Base-by-base conservation (phyloP, 345 rosid genomes). In the Jatropha curcas region DNA sequence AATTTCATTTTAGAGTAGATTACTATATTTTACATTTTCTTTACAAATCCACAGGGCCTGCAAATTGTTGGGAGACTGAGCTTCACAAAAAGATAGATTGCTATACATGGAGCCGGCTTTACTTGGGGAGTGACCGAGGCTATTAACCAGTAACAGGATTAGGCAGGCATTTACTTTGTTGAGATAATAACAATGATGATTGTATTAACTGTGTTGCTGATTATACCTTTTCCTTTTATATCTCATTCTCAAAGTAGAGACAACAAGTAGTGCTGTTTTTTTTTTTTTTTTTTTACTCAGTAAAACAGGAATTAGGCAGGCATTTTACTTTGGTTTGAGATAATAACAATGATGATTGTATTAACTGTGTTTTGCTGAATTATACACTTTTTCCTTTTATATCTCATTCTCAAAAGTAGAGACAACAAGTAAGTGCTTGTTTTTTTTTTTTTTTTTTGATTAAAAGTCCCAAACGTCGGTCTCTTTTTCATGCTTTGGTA, bases 141-240 rank as follows among this genome's bases (percentile, higher is more conserved):
- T 10, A 39, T 48, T 48, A 33, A 65, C 65, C 65, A 74, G 22
- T 39, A 6, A 4, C n/a, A 16, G 39, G 17, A 61, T 51, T 59
- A 52, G 25, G 2, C 7, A 14, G n/a, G 14, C 51, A 63, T n/a
- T 41, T 5, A 16, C 12, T 3, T 3, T 28, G 2, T 22, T 71
- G 71, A 58, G 77, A 13, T 57, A 14, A 58, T 33, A n/a, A 20
- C 71, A 59, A 10, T 17, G 60, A 60, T 33, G 14, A 20, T 33
- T 43, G 19, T 30, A 39, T 25, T 7, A 35, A n/a, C n/a, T n/a
- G n/a, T n/a, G n/a, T n/a, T n/a, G n/a, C n/a, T n/a, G n/a, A n/a
- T n/a, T n/a, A n/a, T n/a, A n/a, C n/a, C 7, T 35, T 35, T 35
- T 35, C 39, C 4, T 4, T 35, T 35, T 1, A 4, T 8, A 35